Base-by-base conservation (phyloP, 495 filamentous ascomycete species). In the Xylaria cubensis region DNA sequence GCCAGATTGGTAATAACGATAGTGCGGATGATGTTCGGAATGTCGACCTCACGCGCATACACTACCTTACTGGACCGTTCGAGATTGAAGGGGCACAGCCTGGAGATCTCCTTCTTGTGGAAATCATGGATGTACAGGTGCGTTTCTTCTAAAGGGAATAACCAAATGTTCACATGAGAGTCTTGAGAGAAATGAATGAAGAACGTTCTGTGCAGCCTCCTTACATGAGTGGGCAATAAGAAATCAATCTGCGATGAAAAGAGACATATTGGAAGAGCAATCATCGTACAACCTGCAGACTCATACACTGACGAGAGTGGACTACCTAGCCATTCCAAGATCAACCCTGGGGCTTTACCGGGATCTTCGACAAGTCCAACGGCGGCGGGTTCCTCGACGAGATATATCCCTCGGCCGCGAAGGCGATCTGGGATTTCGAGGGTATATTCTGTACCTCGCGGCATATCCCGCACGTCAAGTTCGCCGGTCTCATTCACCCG, bases 381-480 rank as follows among this genome's bases (percentile, higher is more conserved):
- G 95, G 95, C 0, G 95, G 95, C 10, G 95, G 95, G 0, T 97
- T 97, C 74, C 83, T 97, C 24, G 95, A 98, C 80, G 94, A 97
- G 78, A 84, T 93, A 13, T 98, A 97, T 76, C 95, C 95, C 0
- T 89, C 94, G 10, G 88, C 93, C n/a, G 94, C 93, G 19, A 96
- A 96, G 78, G 95, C 95, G 0, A 97, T 98, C 77, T 98, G 95
- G 95, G 95, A 97, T 77, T 97, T 98, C 73, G 94, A 97, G 77
- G 95, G 95, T 71, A 97, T 98, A 76, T 94, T 92, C 82, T 96
- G 93, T 85, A 92, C 92, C 32, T 94, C 92, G 13, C 89, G 95
- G 0, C 95, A 98, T 80, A 95, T 98, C 75, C 95, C 95, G 0
- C 88, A 91, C 73, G 93, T 97, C 69, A 91, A 92, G 67, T 97